A percentile compares a stretch with the other conserved stretches of the same genome.
Conservation (phyloP, 148 eudicot genomes). For the Rhododendron henanense region DNA sequence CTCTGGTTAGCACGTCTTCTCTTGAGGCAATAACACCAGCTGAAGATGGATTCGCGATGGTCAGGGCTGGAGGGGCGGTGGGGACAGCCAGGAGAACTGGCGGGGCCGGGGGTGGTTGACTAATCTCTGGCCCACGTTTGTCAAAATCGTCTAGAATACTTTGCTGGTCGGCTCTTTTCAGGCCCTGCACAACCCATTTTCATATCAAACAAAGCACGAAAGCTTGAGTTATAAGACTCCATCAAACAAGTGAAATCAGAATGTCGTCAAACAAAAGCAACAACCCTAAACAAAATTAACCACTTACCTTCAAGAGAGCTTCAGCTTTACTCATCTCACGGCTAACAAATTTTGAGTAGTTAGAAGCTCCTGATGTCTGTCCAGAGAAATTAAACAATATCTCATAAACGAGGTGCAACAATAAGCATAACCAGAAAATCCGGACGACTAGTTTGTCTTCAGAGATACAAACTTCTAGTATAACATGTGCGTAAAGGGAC, state of each 20-base stretch:
- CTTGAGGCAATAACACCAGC: conserved; percentile 52
- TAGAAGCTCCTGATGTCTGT: conserved; percentile 79
- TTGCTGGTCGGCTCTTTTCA: conserved; percentile 56
- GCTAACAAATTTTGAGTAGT: conserved; percentile 85
- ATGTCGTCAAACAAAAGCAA: not conserved
- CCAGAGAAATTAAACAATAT: conserved; percentile 9
- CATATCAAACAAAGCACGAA: conserved; percentile 9
- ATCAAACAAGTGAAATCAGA: too few relatives aligned
- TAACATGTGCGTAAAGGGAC: not conserved
- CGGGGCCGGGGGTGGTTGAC: conserved; percentile 43
- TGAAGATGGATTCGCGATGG: conserved; percentile 28
- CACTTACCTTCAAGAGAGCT: conserved; percentile 76
- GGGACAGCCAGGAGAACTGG: conserved; percentile 27
- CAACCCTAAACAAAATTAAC: conserved; percentile 1
- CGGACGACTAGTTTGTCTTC: not conserved
- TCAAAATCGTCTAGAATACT: conserved; percentile 84
- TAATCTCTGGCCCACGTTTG: conserved; percentile 73
- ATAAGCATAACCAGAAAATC: conserved; percentile 3
- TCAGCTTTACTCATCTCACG: conserved; percentile 99
- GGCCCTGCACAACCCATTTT: conserved; percentile 49
- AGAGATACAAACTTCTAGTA: not conserved
- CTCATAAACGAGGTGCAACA: not conserved
- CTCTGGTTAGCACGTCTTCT: conserved; percentile 91
- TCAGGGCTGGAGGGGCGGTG: conserved; percentile 28
- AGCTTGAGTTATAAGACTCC: not conserved